Percentiles rank a stretch among this genome's conserved stretches.
Evolutionary conservation across 306 rosid genomes (phyloP).

Genomic region (Cicer cuneatum): DNA sequence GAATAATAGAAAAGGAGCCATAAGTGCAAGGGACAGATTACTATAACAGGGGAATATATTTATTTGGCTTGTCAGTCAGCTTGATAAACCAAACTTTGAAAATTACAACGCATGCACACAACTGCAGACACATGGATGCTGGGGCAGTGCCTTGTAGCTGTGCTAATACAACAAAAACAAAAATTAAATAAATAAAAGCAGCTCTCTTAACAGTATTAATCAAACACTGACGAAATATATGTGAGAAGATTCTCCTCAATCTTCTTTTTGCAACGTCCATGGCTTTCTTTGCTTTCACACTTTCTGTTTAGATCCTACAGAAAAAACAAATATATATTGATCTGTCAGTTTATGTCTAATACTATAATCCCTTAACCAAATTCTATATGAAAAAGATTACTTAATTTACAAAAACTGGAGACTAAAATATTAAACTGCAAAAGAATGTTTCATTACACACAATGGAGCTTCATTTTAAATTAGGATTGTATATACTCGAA

Average conservation of each 20-base stretch:
- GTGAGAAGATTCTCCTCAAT: not conserved
- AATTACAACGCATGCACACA: slow-evolving; percentile 42
- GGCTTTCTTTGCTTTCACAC: slow-evolving; percentile 36
- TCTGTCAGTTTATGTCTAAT: slow-evolving; percentile 14
- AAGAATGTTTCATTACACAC: slow-evolving; percentile 24
- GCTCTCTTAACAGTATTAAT: slow-evolving; percentile 29
- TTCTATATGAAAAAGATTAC: not conserved
- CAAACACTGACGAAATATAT: slow-evolving; percentile 24
- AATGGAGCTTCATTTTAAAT: slow-evolving; percentile 1
- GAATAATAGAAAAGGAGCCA: not conserved
- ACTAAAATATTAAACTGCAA: not conserved
- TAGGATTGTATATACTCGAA: not conserved
- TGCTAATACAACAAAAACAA: slow-evolving; percentile 33
- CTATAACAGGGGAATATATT: slow-evolving; percentile 13
- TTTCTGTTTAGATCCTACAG: slow-evolving; percentile 36
- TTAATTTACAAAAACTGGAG: not conserved
- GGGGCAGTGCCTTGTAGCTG: slow-evolving; percentile 40
- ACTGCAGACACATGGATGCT: slow-evolving; percentile 12
- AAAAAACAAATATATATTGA: not conserved
- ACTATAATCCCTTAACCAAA: not conserved
- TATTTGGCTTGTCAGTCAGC: slow-evolving; percentile 21
- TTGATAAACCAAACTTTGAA: slow-evolving; percentile 32
- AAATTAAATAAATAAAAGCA: slow-evolving; percentile 15
- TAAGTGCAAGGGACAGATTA: slow-evolving; percentile 3
- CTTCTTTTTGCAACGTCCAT: not conserved